Base-by-base conservation (phyloP, 179 eudicot species). In the Spinacia oleracea region DNA sequence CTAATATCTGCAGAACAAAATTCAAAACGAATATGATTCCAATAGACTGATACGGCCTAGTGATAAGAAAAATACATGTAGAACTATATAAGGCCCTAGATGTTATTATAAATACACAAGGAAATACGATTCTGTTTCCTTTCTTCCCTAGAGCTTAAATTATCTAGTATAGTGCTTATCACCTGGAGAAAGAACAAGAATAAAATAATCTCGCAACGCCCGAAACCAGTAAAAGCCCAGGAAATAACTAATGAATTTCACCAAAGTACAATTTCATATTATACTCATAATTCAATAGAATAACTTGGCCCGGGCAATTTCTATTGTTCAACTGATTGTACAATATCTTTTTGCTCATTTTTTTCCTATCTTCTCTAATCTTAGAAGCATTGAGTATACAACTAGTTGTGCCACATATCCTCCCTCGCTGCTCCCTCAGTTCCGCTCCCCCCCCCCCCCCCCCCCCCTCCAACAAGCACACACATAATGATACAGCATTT, bases 1-100 rank as follows among this genome's bases (percentile, higher is more conserved):
- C 45, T 15, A 60, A 72, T 46, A 60, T 77, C 91, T 87, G 90
- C 79, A 84, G 31, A 43, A 32, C 45, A 51, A 70, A 31, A 50
- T 29, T 29, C 15, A 50, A 27, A 1, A 71, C 6, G 12, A 20
- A 43, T 43, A 62, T 62, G 35, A 14, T 43, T 14, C 5, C 50
- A 43, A 23, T 14, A 4, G 23, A 43, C 43, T 12, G 32, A 69
- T 25, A 69, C 55, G 23, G 2, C 55, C 55, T 42, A 43, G 73
- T 43, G 14, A n/a, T n/a, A 23, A 69, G 0, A 25, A 42, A 32
- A 69, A 25, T 14, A 69, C 34, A 9, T 0, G 14, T 67, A 23
- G 6, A 38, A 40, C 48, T 3, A 38, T 20, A 12, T 10, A 69
- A 69, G 72, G 32, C 16, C 34, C 73, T 43, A 43, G 14, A 43